Evolutionary conservation across 73 alveolate genomes (phyloP).

Genomic region (Paramecium tetraurelia): DNA sequence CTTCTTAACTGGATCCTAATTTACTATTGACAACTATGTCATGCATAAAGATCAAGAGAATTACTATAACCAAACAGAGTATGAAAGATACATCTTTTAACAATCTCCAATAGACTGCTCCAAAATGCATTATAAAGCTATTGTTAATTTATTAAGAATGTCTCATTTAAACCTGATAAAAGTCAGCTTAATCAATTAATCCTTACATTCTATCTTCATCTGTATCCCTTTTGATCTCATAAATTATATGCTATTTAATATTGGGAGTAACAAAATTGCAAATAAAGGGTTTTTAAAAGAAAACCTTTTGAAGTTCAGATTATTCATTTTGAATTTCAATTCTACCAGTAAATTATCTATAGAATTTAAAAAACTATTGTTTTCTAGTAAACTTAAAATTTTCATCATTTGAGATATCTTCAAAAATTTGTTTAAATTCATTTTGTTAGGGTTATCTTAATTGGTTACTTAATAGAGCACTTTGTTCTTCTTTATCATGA

Average conservation of each 20-base stretch:
- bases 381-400: not conserved
- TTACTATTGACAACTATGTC: not conserved
- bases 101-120: slow-evolving; percentile 56
- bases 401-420: not conserved
- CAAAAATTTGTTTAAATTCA: not conserved
- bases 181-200: not conserved
- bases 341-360: slow-evolving; percentile 38
- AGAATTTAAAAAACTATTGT: not conserved
- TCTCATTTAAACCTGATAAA: slow-evolving; percentile 22
- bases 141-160: slow-evolving; percentile 6
- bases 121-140: slow-evolving; percentile 6
- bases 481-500: not conserved
- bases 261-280: slow-evolving; percentile 50
- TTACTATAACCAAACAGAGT: slow-evolving; percentile 35
- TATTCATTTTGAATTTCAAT: not conserved
- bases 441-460: not conserved
- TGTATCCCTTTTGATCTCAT: slow-evolving; percentile 52
- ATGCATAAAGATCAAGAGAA: slow-evolving; percentile 26
- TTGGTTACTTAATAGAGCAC: not conserved
- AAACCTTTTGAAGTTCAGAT: not conserved
- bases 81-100: slow-evolving; percentile 39
- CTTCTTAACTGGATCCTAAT: not conserved
- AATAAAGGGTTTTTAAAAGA: slow-evolving; percentile 56
- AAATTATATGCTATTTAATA: slow-evolving; percentile 43
- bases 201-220: slow-evolving; percentile 62